Evolutionary conservation across 2,329 filamentous ascomycete genomes (phyloP), one percentile per base, ranked within the genome.

Genomic region (Colletotrichum tanaceti): DNA sequence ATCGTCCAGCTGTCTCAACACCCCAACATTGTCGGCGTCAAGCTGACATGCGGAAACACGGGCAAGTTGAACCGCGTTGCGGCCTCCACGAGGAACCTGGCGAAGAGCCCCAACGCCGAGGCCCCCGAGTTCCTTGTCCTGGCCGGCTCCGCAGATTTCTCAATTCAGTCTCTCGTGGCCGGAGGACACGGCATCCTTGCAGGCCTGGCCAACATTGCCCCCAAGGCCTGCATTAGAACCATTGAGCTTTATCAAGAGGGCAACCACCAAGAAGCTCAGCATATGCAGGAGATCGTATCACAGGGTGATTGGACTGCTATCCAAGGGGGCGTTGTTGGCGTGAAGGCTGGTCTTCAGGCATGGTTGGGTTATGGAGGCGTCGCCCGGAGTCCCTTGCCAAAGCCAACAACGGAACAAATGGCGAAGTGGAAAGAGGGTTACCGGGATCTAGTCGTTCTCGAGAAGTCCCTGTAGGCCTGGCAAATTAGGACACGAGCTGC

Each of bases 221-320:
- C 91, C 39, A 89, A 86, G 74, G 84, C 89, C 14, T 91, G 89
- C 77, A 84, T 90, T 58, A 81, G 84, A 74, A 84, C 90, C 1
- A 81, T 90, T 67, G 82, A 89, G 71, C 81, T 92, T 6, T 92
- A 86, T 76, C 80, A 83, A 58, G 77, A 84, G 47, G 90, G 89
- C 24, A 83, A 86, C 69, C 74, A 86, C 44, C 78, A 82, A 35
- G 88, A 91, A 74, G 90, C 91, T 1, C 85, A 86, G 73, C 52
- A 72, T 22, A 49, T 74, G 24, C 72, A 73, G 78, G 89, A 87
- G 53, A 79, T 89, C 24, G 82, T 93, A 50, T 88, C 90, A 52
- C 82, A 85, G 58, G 91, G 89, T 53, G 91, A 93, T 79, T 93
- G 90, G 91, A 87, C 86, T 4, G 89, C 89, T 38, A 93, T 92